phyloP scores from a whole-genome alignment of 164 flowering plant genomes.

The Nymphaea colorata region DNA sequence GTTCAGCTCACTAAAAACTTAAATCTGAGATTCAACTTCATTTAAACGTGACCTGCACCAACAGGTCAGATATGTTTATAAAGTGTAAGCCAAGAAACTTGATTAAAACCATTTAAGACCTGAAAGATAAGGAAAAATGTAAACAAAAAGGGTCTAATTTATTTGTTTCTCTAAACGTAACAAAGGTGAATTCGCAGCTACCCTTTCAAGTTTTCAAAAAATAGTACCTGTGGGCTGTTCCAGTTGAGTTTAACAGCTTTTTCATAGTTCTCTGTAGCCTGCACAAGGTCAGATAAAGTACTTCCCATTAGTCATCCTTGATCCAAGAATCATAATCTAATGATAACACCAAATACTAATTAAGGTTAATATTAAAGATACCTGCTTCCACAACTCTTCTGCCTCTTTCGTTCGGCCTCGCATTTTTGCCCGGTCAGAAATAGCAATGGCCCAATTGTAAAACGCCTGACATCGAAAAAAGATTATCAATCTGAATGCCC shows the following conservation, averaged over 20 bases:
- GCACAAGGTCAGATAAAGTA: conserved; percentile 11
- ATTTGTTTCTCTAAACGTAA: background rate
- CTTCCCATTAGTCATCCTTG: too few species aligned
- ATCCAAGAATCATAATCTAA: too few species aligned
- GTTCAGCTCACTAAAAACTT: too few species aligned
- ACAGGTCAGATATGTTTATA: too few species aligned
- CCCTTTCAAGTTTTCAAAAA: background rate
- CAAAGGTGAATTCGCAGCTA: background rate
- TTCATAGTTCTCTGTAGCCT: conserved; percentile 88
- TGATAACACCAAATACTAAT: too few species aligned
- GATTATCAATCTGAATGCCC: background rate
- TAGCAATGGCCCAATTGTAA: conserved; percentile 99
- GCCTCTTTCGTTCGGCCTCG: conserved; percentile 99
- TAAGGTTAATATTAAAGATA: conserved; percentile 4
- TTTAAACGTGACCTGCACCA: too few species aligned
- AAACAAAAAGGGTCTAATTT: too few species aligned
- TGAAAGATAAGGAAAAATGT: too few species aligned
- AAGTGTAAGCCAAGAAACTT: too few species aligned
- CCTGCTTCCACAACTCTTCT: conserved; percentile 98
- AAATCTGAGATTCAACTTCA: too few species aligned
- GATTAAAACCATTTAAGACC: too few species aligned
- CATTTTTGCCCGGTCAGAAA: conserved; percentile 96
- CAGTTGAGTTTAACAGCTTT: conserved; percentile 91
- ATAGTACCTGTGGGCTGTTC: conserved; percentile 95
- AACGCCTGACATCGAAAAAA: conserved; percentile 46